A percentile compares a stretch with the other conserved stretches of the same genome.
phyloP scores from a whole-genome alignment of 441 rosid species.

The Rhodomyrtus psidioides region DNA sequence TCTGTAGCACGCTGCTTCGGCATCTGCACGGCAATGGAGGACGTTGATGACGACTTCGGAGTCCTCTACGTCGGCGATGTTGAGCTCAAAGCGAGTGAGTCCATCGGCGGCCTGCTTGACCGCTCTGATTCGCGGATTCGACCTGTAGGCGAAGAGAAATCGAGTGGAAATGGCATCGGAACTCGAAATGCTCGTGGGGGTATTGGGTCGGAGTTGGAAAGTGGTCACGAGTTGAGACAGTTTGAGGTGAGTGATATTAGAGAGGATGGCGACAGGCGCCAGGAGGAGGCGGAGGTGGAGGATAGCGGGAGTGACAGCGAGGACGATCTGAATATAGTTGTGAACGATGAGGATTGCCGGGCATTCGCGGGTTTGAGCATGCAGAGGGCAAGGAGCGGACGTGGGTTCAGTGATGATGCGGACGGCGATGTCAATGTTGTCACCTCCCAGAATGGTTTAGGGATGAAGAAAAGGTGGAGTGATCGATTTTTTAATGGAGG shows the following conservation, averaged over 20 bases:
- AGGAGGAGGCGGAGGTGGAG: slow-evolving; percentile 8
- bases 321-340: slow-evolving; percentile 55
- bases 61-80: neutral
- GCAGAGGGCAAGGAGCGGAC: slow-evolving; percentile 3
- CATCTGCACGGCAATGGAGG: neutral
- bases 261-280: neutral
- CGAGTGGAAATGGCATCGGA: neutral
- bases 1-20: neutral
- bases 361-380: neutral
- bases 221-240: neutral
- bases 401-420: neutral
- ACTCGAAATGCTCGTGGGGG: neutral
- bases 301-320: slow-evolving; percentile 48
- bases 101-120: neutral
- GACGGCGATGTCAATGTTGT: slow-evolving; percentile 6
- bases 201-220: neutral
- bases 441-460: neutral
- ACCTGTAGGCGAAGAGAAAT: neutral
- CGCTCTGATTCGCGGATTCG: neutral
- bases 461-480: neutral
- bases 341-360: slow-evolving; percentile 46
- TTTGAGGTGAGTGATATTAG: neutral
- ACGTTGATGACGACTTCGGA: neutral
- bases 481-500: slow-evolving; percentile 10
- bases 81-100: neutral